Conservation (phyloP, 192 early-diverging fungal species). For the Umbelopsis isabellina region DNA sequence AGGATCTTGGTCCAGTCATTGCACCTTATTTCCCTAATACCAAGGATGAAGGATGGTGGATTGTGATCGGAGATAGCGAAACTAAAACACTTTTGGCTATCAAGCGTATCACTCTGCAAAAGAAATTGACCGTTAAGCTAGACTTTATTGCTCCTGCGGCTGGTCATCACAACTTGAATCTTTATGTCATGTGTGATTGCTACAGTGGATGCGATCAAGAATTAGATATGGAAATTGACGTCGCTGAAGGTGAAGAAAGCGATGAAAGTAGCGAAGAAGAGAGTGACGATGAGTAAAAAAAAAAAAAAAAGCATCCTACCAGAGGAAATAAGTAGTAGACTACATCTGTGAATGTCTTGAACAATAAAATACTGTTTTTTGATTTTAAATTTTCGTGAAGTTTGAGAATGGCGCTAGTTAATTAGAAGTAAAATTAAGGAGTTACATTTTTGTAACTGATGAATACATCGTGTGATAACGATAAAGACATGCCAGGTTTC, state of each 20-base stretch:
- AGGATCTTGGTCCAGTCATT: slow-evolving; percentile 65
- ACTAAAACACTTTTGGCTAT: slow-evolving; percentile 74
- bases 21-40: slow-evolving; percentile 88
- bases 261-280: slow-evolving; percentile 55
- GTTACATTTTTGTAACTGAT: no score
- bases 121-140: slow-evolving; percentile 50
- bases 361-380: no score
- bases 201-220: slow-evolving; percentile 98
- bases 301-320: background rate
- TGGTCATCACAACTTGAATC: slow-evolving; percentile 65
- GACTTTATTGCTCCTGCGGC: slow-evolving; percentile 75
- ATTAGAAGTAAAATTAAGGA: no score
- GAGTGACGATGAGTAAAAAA: slow-evolving; percentile 8
- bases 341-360: no score
- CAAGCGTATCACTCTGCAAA: slow-evolving; percentile 66
- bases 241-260: slow-evolving; percentile 57
- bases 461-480: no score
- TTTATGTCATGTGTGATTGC: slow-evolving; percentile 94
- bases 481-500: no score
- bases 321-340: background rate
- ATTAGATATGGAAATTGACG: slow-evolving; percentile 70
- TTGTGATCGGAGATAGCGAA: slow-evolving; percentile 71
- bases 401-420: no score
- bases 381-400: no score
- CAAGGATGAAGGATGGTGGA: slow-evolving; percentile 95